A percentile compares a stretch with the other conserved stretches of the same genome.
Conservation (phyloP, 2,329 filamentous ascomycete species). For the Monosporascus sp. region DNA sequence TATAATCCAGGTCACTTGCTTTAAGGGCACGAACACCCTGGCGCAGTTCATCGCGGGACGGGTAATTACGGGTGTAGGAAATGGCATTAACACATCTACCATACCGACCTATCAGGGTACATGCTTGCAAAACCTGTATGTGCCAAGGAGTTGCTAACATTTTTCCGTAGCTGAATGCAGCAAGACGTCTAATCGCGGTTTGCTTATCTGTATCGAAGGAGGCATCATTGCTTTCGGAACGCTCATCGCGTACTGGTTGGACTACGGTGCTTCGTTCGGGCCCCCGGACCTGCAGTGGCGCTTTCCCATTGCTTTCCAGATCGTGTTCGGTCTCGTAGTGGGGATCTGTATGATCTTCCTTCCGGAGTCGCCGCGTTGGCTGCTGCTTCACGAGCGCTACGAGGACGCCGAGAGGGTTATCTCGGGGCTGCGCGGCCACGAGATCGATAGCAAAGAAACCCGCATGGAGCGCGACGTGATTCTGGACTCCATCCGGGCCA, state of each 20-base stretch:
- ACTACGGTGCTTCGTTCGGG: conserved; percentile 43
- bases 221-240: conserved; percentile 40
- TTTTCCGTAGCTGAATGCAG: conserved; percentile 34
- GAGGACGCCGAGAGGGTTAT: conserved; percentile 34
- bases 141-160: conserved; percentile 1
- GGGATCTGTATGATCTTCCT: conserved; percentile 38
- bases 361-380: conserved; percentile 42
- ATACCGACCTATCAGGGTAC: conserved; percentile 41
- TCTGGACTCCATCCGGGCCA: conserved; percentile 56
- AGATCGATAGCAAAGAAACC: conserved; percentile 51
- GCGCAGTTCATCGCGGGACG: conserved; percentile 44
- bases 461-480: conserved; percentile 55
- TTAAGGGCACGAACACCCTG: conserved; percentile 22
- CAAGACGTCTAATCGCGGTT: conserved; percentile 37
- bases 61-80: conserved; percentile 47
- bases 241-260: conserved; percentile 43
- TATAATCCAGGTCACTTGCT: conserved; percentile 47
- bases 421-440: conserved; percentile 31
- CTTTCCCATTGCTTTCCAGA: conserved; percentile 48
- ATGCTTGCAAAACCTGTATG: not conserved
- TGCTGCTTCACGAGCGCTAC: conserved; percentile 42
- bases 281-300: conserved; percentile 44
- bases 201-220: conserved; percentile 40
- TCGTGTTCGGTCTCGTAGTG: conserved; percentile 38
- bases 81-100: conserved; percentile 44